Evolutionary conservation across 2,329 filamentous ascomycete species (phyloP), one percentile per base, ranked within the genome.

Genomic region (Curvularia eragrostidis): DNA sequence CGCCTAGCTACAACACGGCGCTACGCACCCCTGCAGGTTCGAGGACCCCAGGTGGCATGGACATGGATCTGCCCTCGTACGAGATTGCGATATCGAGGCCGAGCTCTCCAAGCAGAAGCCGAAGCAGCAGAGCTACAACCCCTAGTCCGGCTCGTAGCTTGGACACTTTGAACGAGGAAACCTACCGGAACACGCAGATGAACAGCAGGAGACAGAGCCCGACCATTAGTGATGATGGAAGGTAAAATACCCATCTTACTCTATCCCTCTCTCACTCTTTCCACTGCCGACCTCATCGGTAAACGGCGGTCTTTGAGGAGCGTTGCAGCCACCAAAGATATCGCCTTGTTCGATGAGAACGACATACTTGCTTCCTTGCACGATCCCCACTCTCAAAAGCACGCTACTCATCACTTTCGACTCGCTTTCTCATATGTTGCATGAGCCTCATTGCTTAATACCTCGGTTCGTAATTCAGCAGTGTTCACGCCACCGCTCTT

Each of bases 1-100:
- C 82, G 0, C 82, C 82, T 8, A 82, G 79, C 47, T 84, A 84
- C 64, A 80, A 80, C 67, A 81, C 81, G 0, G 81, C 81, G 7
- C 71, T 83, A 7, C 75, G 80, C 30, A 81, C 79, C 1, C 79
- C 79, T 1, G 75, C 79, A 1, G 76, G 75, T 2, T 64, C 75
- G 12, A 55, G 62, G 13, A 79, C 78, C 9, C 79, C 79, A 1
- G 75, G 76, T 43, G 73, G 69, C 21, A 50, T 60, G 12, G 78
- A 79, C 23, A 54, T 69, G 48, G 75, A 73, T 12, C 76, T 80
- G 1, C 80, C 80, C 1, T 78, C 71, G 49, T 83, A 82, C 65
- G 72, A 80, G 34, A 76, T 79, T 41, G 80, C 80, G 0, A 82
- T 76, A 5, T 78, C 73, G 41, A 72, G 80, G 41, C 79, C 80